Conservation (phyloP, 2,329 filamentous ascomycete species). For the Neodidymelliopsis sp. region DNA sequence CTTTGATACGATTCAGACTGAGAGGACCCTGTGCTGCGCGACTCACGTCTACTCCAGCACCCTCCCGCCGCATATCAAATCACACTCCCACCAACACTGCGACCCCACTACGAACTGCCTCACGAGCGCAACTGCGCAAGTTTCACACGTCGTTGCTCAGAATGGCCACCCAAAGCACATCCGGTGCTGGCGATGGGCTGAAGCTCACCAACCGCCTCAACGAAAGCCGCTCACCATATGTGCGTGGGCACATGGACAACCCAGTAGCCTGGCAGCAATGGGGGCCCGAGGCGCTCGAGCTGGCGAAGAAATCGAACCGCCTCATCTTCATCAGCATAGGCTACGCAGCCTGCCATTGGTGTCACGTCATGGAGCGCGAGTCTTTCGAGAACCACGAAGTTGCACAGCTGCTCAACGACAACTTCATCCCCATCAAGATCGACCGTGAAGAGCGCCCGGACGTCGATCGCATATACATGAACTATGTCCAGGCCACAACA, state of each 20-base stretch:
- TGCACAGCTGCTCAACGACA: slow-evolving; percentile 80
- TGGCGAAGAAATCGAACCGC: slow-evolving; percentile 83
- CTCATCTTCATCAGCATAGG: slow-evolving; percentile 94
- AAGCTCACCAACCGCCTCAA: slow-evolving; percentile 63
- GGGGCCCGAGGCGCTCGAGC: slow-evolving; percentile 75
- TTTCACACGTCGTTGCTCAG: slow-evolving; percentile 36
- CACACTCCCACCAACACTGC: slow-evolving; percentile 17
- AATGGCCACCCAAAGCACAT: slow-evolving; percentile 40
- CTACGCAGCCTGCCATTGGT: slow-evolving; percentile 93
- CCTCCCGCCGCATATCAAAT: slow-evolving; percentile 8
- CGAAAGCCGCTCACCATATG: slow-evolving; percentile 72
- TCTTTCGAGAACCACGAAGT: slow-evolving; percentile 86
- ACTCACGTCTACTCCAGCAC: slow-evolving; percentile 15
- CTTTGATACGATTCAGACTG: slow-evolving; percentile 38
- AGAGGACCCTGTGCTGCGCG: slow-evolving; percentile 36
- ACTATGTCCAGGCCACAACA: slow-evolving; percentile 93
- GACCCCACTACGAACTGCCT: slow-evolving; percentile 17
- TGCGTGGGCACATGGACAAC: slow-evolving; percentile 78
- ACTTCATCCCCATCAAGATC: slow-evolving; percentile 90
- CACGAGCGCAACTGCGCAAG: slow-evolving; percentile 32
- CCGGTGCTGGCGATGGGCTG: slow-evolving; percentile 33
- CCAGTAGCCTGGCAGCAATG: slow-evolving; percentile 92
- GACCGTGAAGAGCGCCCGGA: slow-evolving; percentile 95
- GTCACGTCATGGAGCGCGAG: slow-evolving; percentile 90
- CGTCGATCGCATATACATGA: slow-evolving; percentile 96